A percentile compares a stretch with the other conserved stretches of the same genome.
Conservation (phyloP, 139 green algal genomes). For the Chlamydomonas asymmetrica region DNA sequence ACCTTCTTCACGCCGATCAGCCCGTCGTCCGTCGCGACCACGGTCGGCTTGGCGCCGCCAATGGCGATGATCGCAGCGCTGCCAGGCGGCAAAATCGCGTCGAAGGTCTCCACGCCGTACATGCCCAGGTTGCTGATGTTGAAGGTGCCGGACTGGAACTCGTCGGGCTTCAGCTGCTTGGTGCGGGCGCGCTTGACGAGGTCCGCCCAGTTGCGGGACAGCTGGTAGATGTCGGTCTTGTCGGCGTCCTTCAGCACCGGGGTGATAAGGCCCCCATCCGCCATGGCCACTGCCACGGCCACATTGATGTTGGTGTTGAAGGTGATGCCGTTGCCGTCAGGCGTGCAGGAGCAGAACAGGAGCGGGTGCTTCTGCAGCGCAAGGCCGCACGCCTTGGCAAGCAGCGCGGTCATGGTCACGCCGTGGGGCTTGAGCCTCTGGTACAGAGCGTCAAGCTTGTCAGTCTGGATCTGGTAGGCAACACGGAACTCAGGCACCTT, state of each 20-base stretch:
- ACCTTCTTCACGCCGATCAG: conserved; percentile 92
- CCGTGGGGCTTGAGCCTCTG: conserved; percentile 95
- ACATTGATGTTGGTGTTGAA: conserved; percentile 96
- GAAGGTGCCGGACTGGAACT: conserved; percentile 93
- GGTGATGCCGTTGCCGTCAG: conserved; percentile 84
- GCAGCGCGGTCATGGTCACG: conserved; percentile 97
- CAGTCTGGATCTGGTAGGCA: conserved; percentile 88
- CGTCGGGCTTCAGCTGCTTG: conserved; percentile 89
- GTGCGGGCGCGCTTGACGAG: conserved; percentile 90
- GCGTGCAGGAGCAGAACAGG: conserved; percentile 85
- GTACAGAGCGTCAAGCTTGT: conserved; percentile 95
- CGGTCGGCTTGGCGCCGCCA: conserved; percentile 84
- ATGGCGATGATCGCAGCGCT: conserved; percentile 93
- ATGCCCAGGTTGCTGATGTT: conserved; percentile 99
- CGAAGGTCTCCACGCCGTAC: conserved; percentile 95
- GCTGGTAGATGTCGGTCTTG: conserved; percentile 92
- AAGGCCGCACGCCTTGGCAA: conserved; percentile 91
- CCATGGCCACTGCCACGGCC: conserved; percentile 93
- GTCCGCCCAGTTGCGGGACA: conserved; percentile 79
- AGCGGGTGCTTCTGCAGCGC: conserved; percentile 91
- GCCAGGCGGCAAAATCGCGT: conserved; percentile 93
- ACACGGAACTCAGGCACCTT: conserved; percentile 96
- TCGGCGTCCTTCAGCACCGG: conserved; percentile 95
- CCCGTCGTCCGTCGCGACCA: conserved; percentile 80
- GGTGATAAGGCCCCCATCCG: conserved; percentile 96